Evolutionary conservation across 2,329 filamentous ascomycete species (phyloP).

Genomic region (Arachnopeziza araneosa): DNA sequence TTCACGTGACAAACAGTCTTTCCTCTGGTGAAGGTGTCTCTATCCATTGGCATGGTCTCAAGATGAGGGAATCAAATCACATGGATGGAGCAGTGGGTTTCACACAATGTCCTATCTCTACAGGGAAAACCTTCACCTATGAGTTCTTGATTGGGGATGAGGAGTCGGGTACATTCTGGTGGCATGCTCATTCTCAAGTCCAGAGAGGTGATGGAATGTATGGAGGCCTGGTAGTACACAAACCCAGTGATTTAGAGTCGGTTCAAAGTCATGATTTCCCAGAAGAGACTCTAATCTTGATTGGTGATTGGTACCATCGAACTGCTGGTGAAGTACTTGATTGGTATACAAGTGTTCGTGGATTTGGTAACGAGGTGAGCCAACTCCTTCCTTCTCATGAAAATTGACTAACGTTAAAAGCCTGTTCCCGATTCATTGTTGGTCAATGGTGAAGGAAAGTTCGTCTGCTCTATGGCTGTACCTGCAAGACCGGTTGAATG

Average conservation of each 20-base stretch:
- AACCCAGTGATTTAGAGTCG: conserved; percentile 17
- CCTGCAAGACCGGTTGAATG: conserved; percentile 42
- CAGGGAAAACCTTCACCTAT: conserved; percentile 27
- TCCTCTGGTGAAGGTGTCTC: conserved; percentile 42
- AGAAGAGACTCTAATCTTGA: conserved; percentile 39
- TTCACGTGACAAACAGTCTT: conserved; percentile 46
- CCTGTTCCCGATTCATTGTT: conserved; percentile 44
- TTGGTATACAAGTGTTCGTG: conserved; percentile 30
- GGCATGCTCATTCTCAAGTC: conserved; percentile 39
- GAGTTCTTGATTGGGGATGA: conserved; percentile 33
- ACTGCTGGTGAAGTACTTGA: conserved; percentile 32
- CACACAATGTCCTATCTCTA: conserved; percentile 31
- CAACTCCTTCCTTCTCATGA: neutral
- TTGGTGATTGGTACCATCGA: conserved; percentile 46
- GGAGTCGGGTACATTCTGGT: conserved; percentile 28
- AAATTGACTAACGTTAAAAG: conserved; percentile 21
- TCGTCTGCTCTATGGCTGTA: conserved; percentile 40
- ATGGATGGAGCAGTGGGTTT: conserved; percentile 56
- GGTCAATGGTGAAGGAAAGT: conserved; percentile 41
- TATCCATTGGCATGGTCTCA: conserved; percentile 56
- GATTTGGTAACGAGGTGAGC: conserved; percentile 38
- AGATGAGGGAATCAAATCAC: conserved; percentile 44
- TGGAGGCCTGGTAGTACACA: conserved; percentile 42
- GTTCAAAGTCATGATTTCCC: conserved; percentile 25
- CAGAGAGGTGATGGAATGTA: conserved; percentile 42